Conservation (phyloP, 2,329 filamentous ascomycete genomes). For the Corinectria fuckeliana region DNA sequence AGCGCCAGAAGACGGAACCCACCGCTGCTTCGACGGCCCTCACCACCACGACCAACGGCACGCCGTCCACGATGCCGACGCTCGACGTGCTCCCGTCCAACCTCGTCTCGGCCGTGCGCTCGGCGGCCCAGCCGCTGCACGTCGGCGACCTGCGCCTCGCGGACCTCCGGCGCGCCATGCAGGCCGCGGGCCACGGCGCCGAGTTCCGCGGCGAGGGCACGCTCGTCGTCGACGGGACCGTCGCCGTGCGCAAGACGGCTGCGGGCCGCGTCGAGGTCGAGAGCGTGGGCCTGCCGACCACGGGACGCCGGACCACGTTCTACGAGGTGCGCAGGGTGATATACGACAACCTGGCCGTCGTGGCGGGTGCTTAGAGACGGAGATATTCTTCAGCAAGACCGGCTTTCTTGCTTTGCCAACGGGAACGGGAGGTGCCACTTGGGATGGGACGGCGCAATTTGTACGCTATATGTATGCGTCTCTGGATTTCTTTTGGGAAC, state of each 20-base stretch:
- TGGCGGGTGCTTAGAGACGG: constrained; percentile 67
- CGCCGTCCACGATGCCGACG: constrained; percentile 50
- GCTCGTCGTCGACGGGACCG: constrained; percentile 84
- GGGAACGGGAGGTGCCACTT: not conserved
- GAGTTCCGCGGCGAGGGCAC: constrained; percentile 95
- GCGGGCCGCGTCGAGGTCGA: constrained; percentile 91
- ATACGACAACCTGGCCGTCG: constrained; percentile 91
- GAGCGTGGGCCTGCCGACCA: constrained; percentile 62
- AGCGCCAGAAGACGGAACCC: constrained; percentile 56
- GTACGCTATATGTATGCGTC: constrained; percentile 14
- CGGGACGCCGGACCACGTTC: constrained; percentile 68
- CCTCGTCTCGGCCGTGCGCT: constrained; percentile 75
- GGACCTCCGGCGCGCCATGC: constrained; percentile 85
- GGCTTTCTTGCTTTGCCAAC: not conserved
- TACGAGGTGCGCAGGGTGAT: constrained; percentile 89
- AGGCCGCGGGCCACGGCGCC: constrained; percentile 79
- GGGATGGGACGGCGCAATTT: constrained; percentile 14
- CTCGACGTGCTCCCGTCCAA: constrained; percentile 62
- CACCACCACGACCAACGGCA: constrained; percentile 25
- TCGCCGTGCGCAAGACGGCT: constrained; percentile 86
- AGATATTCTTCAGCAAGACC: not conserved
- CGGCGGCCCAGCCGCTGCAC: constrained; percentile 85
- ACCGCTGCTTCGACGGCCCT: constrained; percentile 35
- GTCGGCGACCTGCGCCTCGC: constrained; percentile 92
- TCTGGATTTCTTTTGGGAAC: not conserved